Evolutionary conservation across 2,329 filamentous ascomycete genomes (phyloP), one percentile per base, ranked within the genome.

Genomic region (Cladosporium colombiae): DNA sequence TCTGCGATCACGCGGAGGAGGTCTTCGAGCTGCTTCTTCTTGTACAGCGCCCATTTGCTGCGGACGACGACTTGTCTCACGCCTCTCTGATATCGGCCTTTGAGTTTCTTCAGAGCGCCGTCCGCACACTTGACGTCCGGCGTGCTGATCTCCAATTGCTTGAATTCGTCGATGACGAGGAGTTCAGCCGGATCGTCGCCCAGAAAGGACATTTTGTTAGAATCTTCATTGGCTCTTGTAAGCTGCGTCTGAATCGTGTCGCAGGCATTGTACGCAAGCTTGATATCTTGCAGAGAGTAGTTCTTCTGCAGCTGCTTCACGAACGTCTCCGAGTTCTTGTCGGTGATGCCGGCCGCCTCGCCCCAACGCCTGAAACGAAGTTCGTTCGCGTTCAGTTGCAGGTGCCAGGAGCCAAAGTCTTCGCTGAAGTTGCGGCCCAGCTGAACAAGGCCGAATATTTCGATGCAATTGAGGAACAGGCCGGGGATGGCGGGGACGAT

Each of bases 401-500:
- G 11, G 6, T n/a, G n/a, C n/a, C 27, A 62, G 2, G 59, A 53
- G 29, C 18, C 59, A 8, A 37, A 62, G 46, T 62, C 64, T 2
- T 21, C 2, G 18, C 57, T 35, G 59, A 49, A 62, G 25, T 66
- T 46, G 29, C 58, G 64, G 29, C 58, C 33, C 5, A 66, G 58
- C 16, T 57, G 64, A 13, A 58, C 21, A 23, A 66, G 58, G 8
- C 10, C 29, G 46, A 66, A 62, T 35, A 58, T 58, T 8, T 57
- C 7, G n/a, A 66, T 33, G 10, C 64, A 66, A 5, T 50, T 62
- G 18, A 62, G 50, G 50, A 66, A 66, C 8, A 66, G 49, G n/a
- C 59, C 49, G 13, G 64, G 58, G 3, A 57, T 57, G 35, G 46
- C 31, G 7, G 50, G 53, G 7, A 49, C 58, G 21, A 33, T 14